phyloP scores from a whole-genome alignment of 768 basidiomycete species.

The Tylopilus sp. region DNA sequence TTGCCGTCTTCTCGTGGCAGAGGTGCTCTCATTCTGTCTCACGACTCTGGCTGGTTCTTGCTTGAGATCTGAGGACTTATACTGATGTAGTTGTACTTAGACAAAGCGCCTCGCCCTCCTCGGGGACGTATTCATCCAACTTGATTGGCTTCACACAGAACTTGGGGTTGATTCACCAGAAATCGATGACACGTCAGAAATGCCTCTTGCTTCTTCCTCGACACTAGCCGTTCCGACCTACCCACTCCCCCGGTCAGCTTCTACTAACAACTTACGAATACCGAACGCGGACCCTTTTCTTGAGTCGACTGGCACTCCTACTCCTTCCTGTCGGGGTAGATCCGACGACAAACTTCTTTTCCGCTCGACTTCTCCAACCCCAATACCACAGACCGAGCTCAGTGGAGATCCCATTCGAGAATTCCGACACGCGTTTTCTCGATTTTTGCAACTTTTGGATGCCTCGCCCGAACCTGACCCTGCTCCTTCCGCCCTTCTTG shows the following conservation, averaged over 20 bases:
- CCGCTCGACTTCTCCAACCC: conserved; percentile 24
- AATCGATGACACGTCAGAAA: conserved; percentile 40
- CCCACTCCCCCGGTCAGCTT: conserved; percentile 46
- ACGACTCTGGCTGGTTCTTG: not conserved
- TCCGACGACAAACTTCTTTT: conserved; percentile 35
- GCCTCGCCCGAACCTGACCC: conserved; percentile 25
- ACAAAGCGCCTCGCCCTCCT: conserved; percentile 65
- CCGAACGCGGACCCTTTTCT: conserved; percentile 27
- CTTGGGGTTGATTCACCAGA: conserved; percentile 69
- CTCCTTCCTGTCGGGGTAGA: conserved; percentile 42
- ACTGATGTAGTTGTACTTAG: conserved; percentile 33
- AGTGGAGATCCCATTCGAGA: conserved; percentile 27
- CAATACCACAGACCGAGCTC: conserved; percentile 9
- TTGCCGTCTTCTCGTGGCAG: not conserved
- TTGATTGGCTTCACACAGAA: conserved; percentile 81
- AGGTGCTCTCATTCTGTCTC: not conserved
- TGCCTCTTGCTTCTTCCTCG: conserved; percentile 32
- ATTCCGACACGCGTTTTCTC: conserved; percentile 58
- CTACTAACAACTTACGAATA: conserved; percentile 22
- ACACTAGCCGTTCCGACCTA: conserved; percentile 38
- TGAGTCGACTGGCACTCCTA: conserved; percentile 40
- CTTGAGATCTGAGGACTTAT: not conserved
- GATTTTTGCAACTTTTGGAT: conserved; percentile 61
- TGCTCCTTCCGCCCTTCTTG: conserved; percentile 19
- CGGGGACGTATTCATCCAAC: conserved; percentile 62